phyloP scores from a whole-genome alignment of 305 asterid genomes.

The Solanum hybrid region DNA sequence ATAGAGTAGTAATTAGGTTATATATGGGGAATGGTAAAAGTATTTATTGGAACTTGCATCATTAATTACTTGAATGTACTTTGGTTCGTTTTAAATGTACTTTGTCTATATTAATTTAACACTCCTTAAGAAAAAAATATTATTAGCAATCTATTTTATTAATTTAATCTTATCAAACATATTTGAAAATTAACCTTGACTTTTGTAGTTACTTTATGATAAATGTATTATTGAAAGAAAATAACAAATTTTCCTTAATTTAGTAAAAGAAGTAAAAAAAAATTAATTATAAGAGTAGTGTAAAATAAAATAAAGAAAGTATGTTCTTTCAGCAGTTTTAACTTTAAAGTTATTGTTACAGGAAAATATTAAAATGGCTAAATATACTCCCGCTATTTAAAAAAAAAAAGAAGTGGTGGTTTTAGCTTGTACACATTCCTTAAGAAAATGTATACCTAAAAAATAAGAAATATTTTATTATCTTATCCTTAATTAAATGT shows the following conservation, averaged over 20 bases:
- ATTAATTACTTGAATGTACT: neutral
- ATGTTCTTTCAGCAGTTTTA: neutral
- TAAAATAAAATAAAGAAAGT: neutral
- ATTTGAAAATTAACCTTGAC: neutral
- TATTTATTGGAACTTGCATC: neutral
- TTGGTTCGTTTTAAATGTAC: neutral
- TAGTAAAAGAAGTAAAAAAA: too few species aligned
- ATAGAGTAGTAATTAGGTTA: neutral
- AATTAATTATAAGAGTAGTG: too few species aligned
- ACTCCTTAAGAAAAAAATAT: neutral
- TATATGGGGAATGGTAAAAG: neutral
- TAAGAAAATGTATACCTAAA: too few species aligned
- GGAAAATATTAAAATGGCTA: neutral
- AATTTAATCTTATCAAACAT: neutral
- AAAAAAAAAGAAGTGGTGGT: too few species aligned
- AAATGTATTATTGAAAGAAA: neutral
- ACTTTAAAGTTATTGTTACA: neutral
- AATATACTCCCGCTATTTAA: too few species aligned
- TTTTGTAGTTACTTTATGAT: neutral
- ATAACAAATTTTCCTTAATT: neutral
- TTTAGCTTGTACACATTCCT: too few species aligned
- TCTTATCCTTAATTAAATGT: too few species aligned
- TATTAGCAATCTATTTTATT: too few species aligned
- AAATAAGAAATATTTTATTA: too few species aligned
- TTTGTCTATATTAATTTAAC: neutral